phyloP scores from a whole-genome alignment of 2,329 filamentous ascomycete genomes.

The Fusarium illudens region DNA sequence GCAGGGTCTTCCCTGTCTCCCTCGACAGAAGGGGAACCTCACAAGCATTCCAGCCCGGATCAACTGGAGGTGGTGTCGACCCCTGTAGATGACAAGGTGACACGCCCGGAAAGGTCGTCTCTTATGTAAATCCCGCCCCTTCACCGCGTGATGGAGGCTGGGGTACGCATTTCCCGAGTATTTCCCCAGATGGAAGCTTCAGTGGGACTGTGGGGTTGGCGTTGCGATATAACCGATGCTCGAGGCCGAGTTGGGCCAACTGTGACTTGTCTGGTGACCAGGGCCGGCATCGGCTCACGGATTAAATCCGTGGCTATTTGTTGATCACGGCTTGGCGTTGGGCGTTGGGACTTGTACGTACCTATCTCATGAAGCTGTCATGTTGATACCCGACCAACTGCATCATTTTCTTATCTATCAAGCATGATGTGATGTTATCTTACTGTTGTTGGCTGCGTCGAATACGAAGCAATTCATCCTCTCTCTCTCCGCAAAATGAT shows the following conservation, averaged over 20 bases:
- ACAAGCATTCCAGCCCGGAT: background rate
- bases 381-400: background rate
- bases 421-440: background rate
- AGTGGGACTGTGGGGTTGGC: background rate
- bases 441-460: background rate
- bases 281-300: background rate
- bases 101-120: background rate
- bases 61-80: background rate
- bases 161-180: background rate
- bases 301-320: background rate
- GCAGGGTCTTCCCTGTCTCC: background rate
- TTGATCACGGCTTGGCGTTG: background rate
- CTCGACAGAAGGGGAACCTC: background rate
- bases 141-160: background rate
- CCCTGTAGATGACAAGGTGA: background rate
- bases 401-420: background rate
- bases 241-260: background rate
- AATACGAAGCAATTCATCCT: background rate
- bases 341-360: background rate
- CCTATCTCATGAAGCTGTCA: background rate
- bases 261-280: background rate
- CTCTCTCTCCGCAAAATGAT: background rate
- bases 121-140: background rate
- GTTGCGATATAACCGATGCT: background rate
- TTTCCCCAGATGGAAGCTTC: background rate